A percentile compares a stretch with the other conserved stretches of the same genome.
These are phyloP conservation scores for Yarrowia divulgata DNA, from an alignment of 805 yeast genomes.

Conservation along the genomic window DNA sequence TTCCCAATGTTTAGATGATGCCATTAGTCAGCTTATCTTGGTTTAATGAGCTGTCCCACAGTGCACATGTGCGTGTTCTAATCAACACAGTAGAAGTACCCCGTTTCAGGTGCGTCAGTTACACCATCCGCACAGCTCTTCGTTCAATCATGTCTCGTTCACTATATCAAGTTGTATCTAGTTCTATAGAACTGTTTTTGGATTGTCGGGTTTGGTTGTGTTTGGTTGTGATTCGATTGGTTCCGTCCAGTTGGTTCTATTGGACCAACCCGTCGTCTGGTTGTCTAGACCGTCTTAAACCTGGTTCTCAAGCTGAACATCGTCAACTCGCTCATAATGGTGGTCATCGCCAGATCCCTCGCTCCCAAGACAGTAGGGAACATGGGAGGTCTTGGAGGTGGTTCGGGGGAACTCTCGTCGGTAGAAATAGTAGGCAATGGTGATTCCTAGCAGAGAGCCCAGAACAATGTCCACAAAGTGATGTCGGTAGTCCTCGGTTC, in stretches of 20 bases:
- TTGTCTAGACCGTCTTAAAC: background rate
- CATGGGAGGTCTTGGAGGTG: constrained; percentile 28
- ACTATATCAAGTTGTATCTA: background rate
- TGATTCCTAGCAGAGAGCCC: constrained; percentile 73
- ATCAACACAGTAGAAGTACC: too few relatives aligned
- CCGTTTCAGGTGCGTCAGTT: too few relatives aligned
- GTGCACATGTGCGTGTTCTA: background rate
- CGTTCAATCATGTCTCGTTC: constrained; percentile 14
- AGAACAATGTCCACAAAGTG: constrained; percentile 84
- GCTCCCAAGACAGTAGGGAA: constrained; percentile 33
- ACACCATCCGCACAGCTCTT: too few relatives aligned
- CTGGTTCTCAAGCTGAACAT: constrained; percentile 36
- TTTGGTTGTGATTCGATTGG: too few relatives aligned
- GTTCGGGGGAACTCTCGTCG: constrained; percentile 36
- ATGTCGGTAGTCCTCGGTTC: constrained; percentile 91
- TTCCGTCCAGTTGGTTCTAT: background rate
- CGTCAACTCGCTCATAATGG: constrained; percentile 34
- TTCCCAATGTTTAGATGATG: background rate
- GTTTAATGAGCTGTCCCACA: background rate
- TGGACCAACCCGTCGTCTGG: too few relatives aligned
- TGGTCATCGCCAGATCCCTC: constrained; percentile 34
- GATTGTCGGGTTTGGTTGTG: too few relatives aligned
- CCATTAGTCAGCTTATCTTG: constrained; percentile 19
- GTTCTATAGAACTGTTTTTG: too few relatives aligned
- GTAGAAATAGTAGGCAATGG: constrained; percentile 66